These are phyloP conservation scores for Didymella segeticola DNA, from an alignment of 2,329 filamentous ascomycete genomes.

Conservation along the genomic window DNA sequence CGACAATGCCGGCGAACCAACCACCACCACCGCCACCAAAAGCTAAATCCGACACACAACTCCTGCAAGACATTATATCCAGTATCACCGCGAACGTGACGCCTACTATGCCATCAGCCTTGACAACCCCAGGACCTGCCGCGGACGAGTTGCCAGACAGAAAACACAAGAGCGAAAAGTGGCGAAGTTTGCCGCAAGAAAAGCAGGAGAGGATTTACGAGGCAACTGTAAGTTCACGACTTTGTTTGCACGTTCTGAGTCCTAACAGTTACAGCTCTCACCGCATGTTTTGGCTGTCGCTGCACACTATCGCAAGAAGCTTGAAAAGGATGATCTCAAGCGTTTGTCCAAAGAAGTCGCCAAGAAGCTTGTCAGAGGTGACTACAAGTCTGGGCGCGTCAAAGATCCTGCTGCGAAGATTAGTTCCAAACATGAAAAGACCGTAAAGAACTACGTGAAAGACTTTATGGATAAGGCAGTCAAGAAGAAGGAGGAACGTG, in stretches of 20 bases:
- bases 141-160: slow-evolving; percentile 63
- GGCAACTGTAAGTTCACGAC: slow-evolving; percentile 72
- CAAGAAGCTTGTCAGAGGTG: slow-evolving; percentile 89
- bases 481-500: slow-evolving; percentile 66
- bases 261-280: slow-evolving; percentile 66
- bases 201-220: slow-evolving; percentile 97
- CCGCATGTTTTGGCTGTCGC: slow-evolving; percentile 85
- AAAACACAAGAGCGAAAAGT: slow-evolving; percentile 65
- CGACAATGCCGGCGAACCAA: slow-evolving; percentile 68
- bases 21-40: slow-evolving; percentile 68
- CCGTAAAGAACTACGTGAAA: slow-evolving; percentile 82
- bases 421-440: slow-evolving; percentile 77
- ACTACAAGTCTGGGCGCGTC: slow-evolving; percentile 90
- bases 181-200: slow-evolving; percentile 72
- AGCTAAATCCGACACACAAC: slow-evolving; percentile 73
- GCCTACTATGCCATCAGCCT: slow-evolving; percentile 59
- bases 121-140: slow-evolving; percentile 70
- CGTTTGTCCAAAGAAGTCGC: slow-evolving; percentile 72
- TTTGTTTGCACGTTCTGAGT: not conserved
- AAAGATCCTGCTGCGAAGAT: slow-evolving; percentile 76
- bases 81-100: slow-evolving; percentile 76
- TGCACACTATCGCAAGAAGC: slow-evolving; percentile 84
- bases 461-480: slow-evolving; percentile 89
- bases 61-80: slow-evolving; percentile 76
- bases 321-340: slow-evolving; percentile 79